These are phyloP conservation scores for Oryza longistaminata DNA, from an alignment of 176 grass and related monocot genomes.

Conservation along the genomic window DNA sequence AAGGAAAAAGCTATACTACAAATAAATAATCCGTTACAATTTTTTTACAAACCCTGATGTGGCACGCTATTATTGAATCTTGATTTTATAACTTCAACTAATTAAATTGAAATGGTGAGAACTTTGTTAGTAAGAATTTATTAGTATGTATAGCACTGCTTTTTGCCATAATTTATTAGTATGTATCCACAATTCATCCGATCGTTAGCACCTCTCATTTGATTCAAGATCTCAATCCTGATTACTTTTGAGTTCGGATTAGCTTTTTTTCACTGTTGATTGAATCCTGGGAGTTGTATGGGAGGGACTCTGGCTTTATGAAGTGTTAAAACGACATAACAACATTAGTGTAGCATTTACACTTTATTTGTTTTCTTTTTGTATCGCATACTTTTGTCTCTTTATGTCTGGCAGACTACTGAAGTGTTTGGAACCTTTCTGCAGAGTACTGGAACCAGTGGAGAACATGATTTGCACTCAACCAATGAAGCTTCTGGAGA, in stretches of 20 bases:
- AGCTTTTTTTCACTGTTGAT: neutral
- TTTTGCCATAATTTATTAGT: neutral
- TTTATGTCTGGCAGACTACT: neutral
- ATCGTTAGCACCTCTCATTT: neutral
- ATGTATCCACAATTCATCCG: neutral
- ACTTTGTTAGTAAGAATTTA: neutral
- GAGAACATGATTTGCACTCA: conserved; percentile 27
- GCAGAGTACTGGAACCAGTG: conserved; percentile 43
- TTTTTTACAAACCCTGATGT: neutral
- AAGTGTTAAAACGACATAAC: neutral
- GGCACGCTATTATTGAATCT: neutral
- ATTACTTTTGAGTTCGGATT: neutral
- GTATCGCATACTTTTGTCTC: neutral
- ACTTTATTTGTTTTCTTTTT: neutral
- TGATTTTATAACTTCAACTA: neutral
- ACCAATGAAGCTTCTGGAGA: conserved; percentile 22
- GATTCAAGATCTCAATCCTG: neutral
- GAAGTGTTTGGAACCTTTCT: conserved; percentile 21
- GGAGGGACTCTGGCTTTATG: neutral
- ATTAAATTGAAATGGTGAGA: neutral
- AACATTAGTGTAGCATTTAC: neutral
- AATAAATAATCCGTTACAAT: neutral
- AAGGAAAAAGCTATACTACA: neutral
- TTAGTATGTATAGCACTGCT: neutral
- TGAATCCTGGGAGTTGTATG: conserved; percentile 1